Percentiles rank a stretch among this genome's conserved stretches.
Evolutionary conservation across 805 yeast species (phyloP).

Genomic region (Candida fluviatilis): DNA sequence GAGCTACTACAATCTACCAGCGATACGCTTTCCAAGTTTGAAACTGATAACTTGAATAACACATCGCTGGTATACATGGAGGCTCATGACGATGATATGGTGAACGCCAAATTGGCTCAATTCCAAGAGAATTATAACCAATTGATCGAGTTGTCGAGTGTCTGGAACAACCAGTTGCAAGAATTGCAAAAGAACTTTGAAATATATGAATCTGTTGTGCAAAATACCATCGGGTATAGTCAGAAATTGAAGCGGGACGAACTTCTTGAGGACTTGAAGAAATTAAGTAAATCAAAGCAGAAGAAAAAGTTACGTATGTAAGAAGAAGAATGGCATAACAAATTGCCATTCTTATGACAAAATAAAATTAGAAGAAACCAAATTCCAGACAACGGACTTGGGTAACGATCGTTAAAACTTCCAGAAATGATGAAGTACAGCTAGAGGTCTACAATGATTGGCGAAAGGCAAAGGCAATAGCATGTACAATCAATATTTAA

Average conservation of each 20-base stretch:
- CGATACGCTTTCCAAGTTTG: slow-evolving; percentile 25
- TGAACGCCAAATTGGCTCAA: slow-evolving; percentile 35
- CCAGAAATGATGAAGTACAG: too few relatives aligned
- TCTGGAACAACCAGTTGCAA: slow-evolving; percentile 50
- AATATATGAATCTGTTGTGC: slow-evolving; percentile 83
- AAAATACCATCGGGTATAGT: slow-evolving; percentile 85
- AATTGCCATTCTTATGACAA: too few relatives aligned
- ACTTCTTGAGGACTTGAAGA: slow-evolving; percentile 28
- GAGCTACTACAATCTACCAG: slow-evolving; percentile 21
- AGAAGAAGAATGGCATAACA: background rate
- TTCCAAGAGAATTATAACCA: slow-evolving; percentile 21
- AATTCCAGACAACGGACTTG: too few relatives aligned
- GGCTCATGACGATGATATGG: slow-evolving; percentile 11
- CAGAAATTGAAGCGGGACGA: slow-evolving; percentile 65
- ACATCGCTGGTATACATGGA: slow-evolving; percentile 24
- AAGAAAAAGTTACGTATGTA: slow-evolving; percentile 11
- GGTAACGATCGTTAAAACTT: too few relatives aligned
- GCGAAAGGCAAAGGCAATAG: too few relatives aligned
- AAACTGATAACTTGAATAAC: slow-evolving; percentile 31
- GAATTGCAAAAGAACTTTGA: slow-evolving; percentile 60
- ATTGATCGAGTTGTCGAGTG: slow-evolving; percentile 26
- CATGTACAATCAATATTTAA: too few relatives aligned
- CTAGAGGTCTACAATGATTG: too few relatives aligned
- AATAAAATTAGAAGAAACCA: too few relatives aligned
- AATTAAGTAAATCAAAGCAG: slow-evolving; percentile 15